Evolutionary conservation across 2,329 filamentous ascomycete species (phyloP).

Genomic region (Ilyonectria robusta): DNA sequence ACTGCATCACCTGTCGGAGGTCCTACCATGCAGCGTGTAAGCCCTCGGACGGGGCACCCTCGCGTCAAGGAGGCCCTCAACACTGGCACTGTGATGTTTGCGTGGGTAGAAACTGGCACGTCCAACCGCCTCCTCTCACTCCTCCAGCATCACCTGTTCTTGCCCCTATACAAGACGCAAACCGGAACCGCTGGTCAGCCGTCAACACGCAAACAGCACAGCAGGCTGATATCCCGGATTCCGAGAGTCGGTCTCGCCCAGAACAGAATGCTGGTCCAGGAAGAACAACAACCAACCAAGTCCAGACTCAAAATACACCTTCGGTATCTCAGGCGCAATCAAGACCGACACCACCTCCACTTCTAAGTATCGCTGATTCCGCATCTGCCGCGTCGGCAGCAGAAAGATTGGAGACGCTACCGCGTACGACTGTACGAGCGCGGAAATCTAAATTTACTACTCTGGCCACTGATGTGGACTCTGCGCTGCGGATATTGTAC

Average conservation of each 20-base stretch:
- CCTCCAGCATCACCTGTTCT: background rate
- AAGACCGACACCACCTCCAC: background rate
- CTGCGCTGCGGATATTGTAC: constrained; percentile 6
- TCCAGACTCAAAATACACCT: background rate
- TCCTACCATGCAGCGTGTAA: background rate
- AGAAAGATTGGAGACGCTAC: background rate
- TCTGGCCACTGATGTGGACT: background rate
- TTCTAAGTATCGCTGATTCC: background rate
- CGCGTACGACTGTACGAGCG: background rate
- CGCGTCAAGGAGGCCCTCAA: background rate
- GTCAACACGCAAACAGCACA: background rate
- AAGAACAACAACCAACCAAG: background rate
- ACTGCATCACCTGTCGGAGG: background rate
- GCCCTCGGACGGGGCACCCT: background rate
- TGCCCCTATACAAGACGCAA: no score
- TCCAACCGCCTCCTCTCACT: background rate
- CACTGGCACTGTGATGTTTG: background rate
- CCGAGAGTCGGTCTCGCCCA: background rate
- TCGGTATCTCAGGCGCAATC: background rate
- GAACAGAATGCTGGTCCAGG: background rate
- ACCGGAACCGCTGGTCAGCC: background rate
- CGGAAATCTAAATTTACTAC: background rate
- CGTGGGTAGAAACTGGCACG: background rate
- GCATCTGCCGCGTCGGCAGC: background rate
- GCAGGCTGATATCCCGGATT: background rate